Evolutionary conservation across 2,329 filamentous ascomycete genomes (phyloP).

Genomic region (Claviceps spartinae): DNA sequence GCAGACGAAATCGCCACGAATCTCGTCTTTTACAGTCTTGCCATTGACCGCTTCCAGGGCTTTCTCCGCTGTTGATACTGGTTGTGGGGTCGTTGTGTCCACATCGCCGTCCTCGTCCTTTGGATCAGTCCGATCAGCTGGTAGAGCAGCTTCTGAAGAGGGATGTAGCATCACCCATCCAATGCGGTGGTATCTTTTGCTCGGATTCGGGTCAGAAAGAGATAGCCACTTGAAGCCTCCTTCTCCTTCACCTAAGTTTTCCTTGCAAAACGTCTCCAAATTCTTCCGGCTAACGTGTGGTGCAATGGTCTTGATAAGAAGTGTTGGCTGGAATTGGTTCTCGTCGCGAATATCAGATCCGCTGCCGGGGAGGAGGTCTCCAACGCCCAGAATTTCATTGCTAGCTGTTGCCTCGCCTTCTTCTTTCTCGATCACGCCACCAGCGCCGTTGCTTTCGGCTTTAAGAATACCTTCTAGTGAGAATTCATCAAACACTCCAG

Average conservation of each 20-base stretch:
- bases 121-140: constrained; percentile 58
- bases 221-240: constrained; percentile 94
- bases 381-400: constrained; percentile 84
- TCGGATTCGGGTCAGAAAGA: constrained; percentile 88
- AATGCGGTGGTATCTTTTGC: constrained; percentile 93
- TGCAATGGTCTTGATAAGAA: constrained; percentile 95
- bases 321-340: constrained; percentile 72
- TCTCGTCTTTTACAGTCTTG: constrained; percentile 91
- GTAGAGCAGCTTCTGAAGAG: constrained; percentile 49
- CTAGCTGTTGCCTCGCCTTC: constrained; percentile 86
- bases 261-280: constrained; percentile 85
- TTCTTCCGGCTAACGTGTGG: constrained; percentile 91
- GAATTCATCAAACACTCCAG: constrained; percentile 84
- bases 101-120: constrained; percentile 54
- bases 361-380: constrained; percentile 72
- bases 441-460: constrained; percentile 76
- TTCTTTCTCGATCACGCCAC: constrained; percentile 81
- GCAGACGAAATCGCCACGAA: constrained; percentile 89
- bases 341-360: constrained; percentile 85
- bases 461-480: constrained; percentile 90
- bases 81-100: constrained; percentile 39
- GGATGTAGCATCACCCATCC: constrained; percentile 96
- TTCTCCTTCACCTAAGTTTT: constrained; percentile 79
- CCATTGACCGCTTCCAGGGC: constrained; percentile 91
- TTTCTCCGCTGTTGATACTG: constrained; percentile 58